phyloP scores from a whole-genome alignment of 208 protist genomes.

The Trypanosoma lewisi region DNA sequence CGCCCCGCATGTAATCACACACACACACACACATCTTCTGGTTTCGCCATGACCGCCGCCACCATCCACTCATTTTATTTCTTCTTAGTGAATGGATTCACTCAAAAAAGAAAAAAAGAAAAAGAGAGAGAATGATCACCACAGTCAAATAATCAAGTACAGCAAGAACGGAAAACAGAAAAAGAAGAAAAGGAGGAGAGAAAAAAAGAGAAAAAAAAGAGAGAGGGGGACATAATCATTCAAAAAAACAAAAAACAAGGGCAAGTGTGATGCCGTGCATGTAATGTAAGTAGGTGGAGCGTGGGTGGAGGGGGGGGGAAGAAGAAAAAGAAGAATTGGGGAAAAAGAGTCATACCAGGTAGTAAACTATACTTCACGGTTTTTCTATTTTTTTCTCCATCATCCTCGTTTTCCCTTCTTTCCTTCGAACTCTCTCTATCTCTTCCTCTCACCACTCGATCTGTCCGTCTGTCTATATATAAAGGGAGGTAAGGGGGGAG shows the following conservation, averaged over 20 bases:
- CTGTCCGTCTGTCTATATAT: background rate
- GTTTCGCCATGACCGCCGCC: background rate
- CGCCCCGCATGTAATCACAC: background rate
- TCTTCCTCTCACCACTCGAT: no score
- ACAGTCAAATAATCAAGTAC: slow-evolving; percentile 8
- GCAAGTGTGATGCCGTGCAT: no score
- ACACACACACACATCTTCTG: slow-evolving; percentile 1
- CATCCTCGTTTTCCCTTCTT: background rate
- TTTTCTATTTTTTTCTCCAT: no score
- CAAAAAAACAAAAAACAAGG: no score
- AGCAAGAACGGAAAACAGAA: slow-evolving; percentile 6
- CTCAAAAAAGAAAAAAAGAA: slow-evolving; percentile 4
- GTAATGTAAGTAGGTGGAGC: no score
- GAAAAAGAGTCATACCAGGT: no score
- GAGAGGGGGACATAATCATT: background rate
- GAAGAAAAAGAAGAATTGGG: no score
- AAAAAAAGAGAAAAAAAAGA: slow-evolving; percentile 11
- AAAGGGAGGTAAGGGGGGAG: background rate
- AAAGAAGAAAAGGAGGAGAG: slow-evolving; percentile 14
- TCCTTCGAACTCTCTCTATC: background rate
- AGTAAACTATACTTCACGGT: no score
- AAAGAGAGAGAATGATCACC: slow-evolving; percentile 12
- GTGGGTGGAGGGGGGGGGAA: no score
- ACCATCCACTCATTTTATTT: background rate
- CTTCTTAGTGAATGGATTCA: background rate